Evolutionary conservation across 306 rosid genomes (phyloP), one percentile per base, ranked within the genome.

Genomic region (Ammopiptanthus mongolicus): DNA sequence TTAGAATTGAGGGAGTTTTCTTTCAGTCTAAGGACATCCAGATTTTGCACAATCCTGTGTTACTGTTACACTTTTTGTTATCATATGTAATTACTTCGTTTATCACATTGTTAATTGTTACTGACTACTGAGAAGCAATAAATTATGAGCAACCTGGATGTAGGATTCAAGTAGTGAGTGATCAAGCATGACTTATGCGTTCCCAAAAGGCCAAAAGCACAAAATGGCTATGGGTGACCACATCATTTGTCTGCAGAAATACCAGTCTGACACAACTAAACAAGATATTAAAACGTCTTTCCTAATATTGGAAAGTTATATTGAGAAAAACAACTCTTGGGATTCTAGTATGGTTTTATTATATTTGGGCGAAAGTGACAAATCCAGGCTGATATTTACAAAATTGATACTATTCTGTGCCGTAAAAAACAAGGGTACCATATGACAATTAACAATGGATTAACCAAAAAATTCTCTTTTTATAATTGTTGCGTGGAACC

Each of bases 21-120:
- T 78, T 36, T 47, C 74, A 63, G 65, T 80, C 50, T 65, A 51
- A 57, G 55, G 44, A 51, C 77, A 42, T 21, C 25, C 48, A 77
- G 60, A 57, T 72, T 76, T 66, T 33, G 28, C 67, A 31, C 11
- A 13, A 22, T 39, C 6, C 18, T 67, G 8, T 29, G 46, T 28
- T 12, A 22, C 14, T 66, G 6, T 2, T 13, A 36, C 39, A 2
- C 13, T 65, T 62, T 33, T n/a, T 5, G 21, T 44, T 44, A 12
- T 5, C 6, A 13, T 46, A 14, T n/a, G 5, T 13, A 46, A 7
- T 29, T 59, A 31, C 21, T n/a, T 5, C 18, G n/a, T 6, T 28
- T 25, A 46, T 13, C 17, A 13, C 51, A 46, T 14, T 46, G 7
- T 46, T 14, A 14, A 14, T 14, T 37, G 42, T 37, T 37, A 46